These are phyloP conservation scores for Handroanthus guayacan DNA, from an alignment of 257 asterid species.

Conservation along the genomic window DNA sequence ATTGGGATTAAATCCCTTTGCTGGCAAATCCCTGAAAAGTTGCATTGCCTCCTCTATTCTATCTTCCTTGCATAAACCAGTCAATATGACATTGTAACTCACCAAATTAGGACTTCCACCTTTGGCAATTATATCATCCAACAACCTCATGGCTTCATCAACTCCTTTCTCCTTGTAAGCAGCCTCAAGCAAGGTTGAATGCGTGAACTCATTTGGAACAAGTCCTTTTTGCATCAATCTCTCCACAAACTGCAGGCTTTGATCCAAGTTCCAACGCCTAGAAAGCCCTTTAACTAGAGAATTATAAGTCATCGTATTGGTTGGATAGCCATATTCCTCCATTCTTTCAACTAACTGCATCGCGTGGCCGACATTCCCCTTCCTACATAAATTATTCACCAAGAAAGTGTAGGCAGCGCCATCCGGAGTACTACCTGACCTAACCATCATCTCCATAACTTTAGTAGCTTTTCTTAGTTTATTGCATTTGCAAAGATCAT, in stretches of 20 bases:
- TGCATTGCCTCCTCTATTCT: conserved; percentile 79
- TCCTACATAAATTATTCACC: conserved; percentile 73
- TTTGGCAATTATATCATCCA: conserved; percentile 68
- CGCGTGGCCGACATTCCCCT: conserved; percentile 93
- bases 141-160: conserved; percentile 73
- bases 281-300: conserved; percentile 85
- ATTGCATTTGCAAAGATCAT: conserved; percentile 80
- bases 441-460: conserved; percentile 83
- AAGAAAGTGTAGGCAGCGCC: conserved; percentile 73
- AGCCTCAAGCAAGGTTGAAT: conserved; percentile 90
- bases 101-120: conserved; percentile 87
- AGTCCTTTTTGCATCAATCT: conserved; percentile 74
- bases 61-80: conserved; percentile 83
- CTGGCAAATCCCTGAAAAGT: conserved; percentile 71
- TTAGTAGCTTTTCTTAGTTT: conserved; percentile 78
- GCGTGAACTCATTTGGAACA: conserved; percentile 86
- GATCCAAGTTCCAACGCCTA: conserved; percentile 69
- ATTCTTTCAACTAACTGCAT: conserved; percentile 84
- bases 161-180: conserved; percentile 86
- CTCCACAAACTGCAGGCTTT: conserved; percentile 70
- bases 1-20: conserved; percentile 75
- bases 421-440: conserved; percentile 73
- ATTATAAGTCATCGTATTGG: conserved; percentile 74
- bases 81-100: conserved; percentile 79
- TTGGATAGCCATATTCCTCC: conserved; percentile 80